phyloP scores from a whole-genome alignment of 805 yeast species.

The Metschnikowia similis region DNA sequence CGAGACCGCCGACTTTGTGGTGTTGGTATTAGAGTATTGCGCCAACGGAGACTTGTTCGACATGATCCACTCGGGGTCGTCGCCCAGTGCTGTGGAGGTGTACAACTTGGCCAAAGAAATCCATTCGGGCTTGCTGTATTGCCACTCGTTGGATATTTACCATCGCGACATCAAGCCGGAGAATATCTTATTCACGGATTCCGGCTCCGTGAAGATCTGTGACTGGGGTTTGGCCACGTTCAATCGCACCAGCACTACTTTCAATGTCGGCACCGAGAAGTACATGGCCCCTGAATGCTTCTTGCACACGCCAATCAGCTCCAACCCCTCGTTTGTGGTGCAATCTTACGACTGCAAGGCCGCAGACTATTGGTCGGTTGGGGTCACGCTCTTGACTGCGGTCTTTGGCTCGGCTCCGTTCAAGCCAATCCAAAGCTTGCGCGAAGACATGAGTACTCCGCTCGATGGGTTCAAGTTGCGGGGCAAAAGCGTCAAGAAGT shows the following conservation, averaged over 20 bases:
- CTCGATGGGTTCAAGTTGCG: constrained; percentile 8
- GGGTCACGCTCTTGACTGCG: constrained; percentile 46
- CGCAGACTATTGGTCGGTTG: constrained; percentile 56
- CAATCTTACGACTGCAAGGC: constrained; percentile 37
- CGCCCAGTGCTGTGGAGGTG: constrained; percentile 24
- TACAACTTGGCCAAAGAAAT: constrained; percentile 47
- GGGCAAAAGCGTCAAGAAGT: constrained; percentile 8
- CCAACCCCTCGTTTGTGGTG: constrained; percentile 3
- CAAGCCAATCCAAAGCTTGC: constrained; percentile 25
- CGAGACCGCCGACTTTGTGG: constrained; percentile 48
- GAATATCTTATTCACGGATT: constrained; percentile 51
- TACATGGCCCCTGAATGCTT: constrained; percentile 56
- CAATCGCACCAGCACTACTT: constrained; percentile 22
- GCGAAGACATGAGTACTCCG: constrained; percentile 6
- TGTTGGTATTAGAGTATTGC: constrained; percentile 64
- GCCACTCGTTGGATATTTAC: constrained; percentile 57
- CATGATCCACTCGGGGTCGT: constrained; percentile 29
- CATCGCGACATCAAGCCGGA: constrained; percentile 77
- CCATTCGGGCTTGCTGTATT: constrained; percentile 45
- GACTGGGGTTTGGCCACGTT: constrained; percentile 70
- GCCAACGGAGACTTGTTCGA: constrained; percentile 67
- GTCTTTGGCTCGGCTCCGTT: constrained; percentile 53
- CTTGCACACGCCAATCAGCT: constrained; percentile 11
- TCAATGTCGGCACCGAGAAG: constrained; percentile 53
- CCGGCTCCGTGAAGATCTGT: constrained; percentile 56